Conservation (phyloP, 768 basidiomycete species). For the Lentinus tigrinus region DNA sequence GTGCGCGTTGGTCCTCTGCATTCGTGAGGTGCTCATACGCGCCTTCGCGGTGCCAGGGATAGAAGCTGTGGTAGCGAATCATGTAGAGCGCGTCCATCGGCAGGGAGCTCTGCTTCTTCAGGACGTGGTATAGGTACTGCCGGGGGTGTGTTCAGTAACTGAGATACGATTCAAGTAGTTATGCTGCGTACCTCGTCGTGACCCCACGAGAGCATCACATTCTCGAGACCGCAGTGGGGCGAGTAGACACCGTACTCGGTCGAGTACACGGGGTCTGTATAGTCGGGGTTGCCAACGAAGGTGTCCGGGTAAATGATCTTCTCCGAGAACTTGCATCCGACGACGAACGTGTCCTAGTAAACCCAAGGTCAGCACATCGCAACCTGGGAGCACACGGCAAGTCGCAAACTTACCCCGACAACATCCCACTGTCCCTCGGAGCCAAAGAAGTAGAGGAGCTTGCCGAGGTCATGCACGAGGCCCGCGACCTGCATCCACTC, state of each 20-base stretch:
- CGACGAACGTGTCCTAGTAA: conserved; percentile 67
- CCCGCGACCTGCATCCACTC: conserved; percentile 93
- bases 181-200: conserved; percentile 80
- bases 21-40: conserved; percentile 81
- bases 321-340: conserved; percentile 85
- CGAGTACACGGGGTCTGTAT: conserved; percentile 60
- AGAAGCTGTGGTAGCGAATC: conserved; percentile 95
- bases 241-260: conserved; percentile 75
- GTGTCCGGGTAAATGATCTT: conserved; percentile 81
- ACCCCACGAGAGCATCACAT: conserved; percentile 88
- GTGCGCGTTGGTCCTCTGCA: conserved; percentile 61
- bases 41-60: conserved; percentile 91
- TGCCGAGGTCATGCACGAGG: conserved; percentile 87
- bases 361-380: not conserved
- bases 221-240: conserved; percentile 78
- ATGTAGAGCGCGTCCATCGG: conserved; percentile 83
- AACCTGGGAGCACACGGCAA: not conserved
- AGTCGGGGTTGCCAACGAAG: conserved; percentile 73
- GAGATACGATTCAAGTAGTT: too few relatives aligned
- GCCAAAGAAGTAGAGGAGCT: conserved; percentile 80
- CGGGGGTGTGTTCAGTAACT: too few relatives aligned
- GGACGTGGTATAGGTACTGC: conserved; percentile 80
- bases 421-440: conserved; percentile 92
- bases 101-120: conserved; percentile 79
- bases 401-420: conserved; percentile 61